These are phyloP conservation scores for Grigorovia jiainica DNA, from an alignment of 805 yeast species.

Conservation along the genomic window DNA sequence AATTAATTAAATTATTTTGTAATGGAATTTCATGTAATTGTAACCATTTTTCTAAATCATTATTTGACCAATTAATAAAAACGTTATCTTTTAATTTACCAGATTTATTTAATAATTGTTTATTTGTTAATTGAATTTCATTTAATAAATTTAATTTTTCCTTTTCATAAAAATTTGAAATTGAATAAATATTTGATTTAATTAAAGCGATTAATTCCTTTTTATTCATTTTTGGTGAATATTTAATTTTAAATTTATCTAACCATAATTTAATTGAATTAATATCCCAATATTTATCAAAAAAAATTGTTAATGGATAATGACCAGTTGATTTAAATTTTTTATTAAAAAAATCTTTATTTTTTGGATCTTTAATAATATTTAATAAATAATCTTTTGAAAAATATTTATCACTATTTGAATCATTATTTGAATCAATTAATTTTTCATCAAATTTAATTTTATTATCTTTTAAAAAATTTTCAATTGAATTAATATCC, in stretches of 20 bases:
- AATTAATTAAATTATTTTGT: slow-evolving; percentile 26
- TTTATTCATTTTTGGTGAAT: slow-evolving; percentile 25
- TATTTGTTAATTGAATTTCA: slow-evolving; percentile 31
- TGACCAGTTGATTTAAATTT: slow-evolving; percentile 32
- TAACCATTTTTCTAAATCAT: slow-evolving; percentile 49
- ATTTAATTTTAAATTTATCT: slow-evolving; percentile 32
- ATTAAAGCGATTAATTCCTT: slow-evolving; percentile 38
- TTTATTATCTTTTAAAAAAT: slow-evolving; percentile 41
- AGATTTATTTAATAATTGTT: slow-evolving; percentile 31
- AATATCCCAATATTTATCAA: slow-evolving; percentile 26
- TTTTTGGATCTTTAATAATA: slow-evolving; percentile 32
- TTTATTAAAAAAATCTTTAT: slow-evolving; percentile 33
- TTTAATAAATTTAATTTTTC: slow-evolving; percentile 33
- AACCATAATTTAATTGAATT: slow-evolving; percentile 44
- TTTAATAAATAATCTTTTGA: slow-evolving; percentile 38
- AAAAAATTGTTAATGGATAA: slow-evolving; percentile 45
- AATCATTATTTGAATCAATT: slow-evolving; percentile 4
- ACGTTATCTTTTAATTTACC: slow-evolving; percentile 35
- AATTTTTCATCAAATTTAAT: slow-evolving; percentile 22
- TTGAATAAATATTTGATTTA: slow-evolving; percentile 32
- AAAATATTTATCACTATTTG: slow-evolving; percentile 20
- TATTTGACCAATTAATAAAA: slow-evolving; percentile 43
- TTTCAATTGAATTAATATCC: slow-evolving; percentile 39
- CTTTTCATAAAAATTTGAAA: slow-evolving; percentile 31
- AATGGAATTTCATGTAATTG: slow-evolving; percentile 35